Base-by-base conservation (phyloP, 495 filamentous ascomycete species). In the Neurospora discreta region DNA sequence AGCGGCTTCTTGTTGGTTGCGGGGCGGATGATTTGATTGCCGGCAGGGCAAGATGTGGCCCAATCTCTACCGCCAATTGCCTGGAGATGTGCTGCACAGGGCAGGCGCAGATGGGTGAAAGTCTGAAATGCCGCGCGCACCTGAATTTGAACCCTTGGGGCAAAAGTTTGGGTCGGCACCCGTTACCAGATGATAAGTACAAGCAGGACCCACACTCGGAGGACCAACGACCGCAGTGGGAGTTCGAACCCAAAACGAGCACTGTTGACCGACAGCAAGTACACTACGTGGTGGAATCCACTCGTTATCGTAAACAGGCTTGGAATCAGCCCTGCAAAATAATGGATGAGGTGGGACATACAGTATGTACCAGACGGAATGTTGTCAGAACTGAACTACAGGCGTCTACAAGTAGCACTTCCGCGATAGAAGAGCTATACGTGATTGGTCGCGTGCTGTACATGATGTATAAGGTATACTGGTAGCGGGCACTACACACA, bases 11-110 rank as follows among this genome's bases (percentile, higher is more conserved):
- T 40, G 36, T 18, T 68, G 15, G 15, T 72, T 73, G 75, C 70
- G 73, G 77, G 73, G 69, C 39, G 42, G 68, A 71, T 39, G 46
- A 26, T 73, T 52, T 20, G 69, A 68, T 78, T 77, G 76, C 78
- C 75, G 76, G 68, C 76, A 78, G 74, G 77, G 75, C 77, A 79
- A 78, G 73, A 30, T 33, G 52, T 43, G 39, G 52, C 39, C 75
- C 68, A 77, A 73, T 75, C 60, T 65, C 41, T 39, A 43, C 60
- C 40, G 70, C 69, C 70, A 76, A 75, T 71, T 77, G 75, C 68
- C 75, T 69, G 73, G 68, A 36, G 26, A 30, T 65, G 52, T 60
- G 52, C 52, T 60, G 52, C 52, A 60, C 52, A 33, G 52, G 52
- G 52, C 52, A 60, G 52, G 52, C 52, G 13, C 52, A 65, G 52